A percentile compares a stretch with the other conserved stretches of the same genome.
Evolutionary conservation across 768 basidiomycete genomes (phyloP).

Genomic region (Dacryopinax spathularia): DNA sequence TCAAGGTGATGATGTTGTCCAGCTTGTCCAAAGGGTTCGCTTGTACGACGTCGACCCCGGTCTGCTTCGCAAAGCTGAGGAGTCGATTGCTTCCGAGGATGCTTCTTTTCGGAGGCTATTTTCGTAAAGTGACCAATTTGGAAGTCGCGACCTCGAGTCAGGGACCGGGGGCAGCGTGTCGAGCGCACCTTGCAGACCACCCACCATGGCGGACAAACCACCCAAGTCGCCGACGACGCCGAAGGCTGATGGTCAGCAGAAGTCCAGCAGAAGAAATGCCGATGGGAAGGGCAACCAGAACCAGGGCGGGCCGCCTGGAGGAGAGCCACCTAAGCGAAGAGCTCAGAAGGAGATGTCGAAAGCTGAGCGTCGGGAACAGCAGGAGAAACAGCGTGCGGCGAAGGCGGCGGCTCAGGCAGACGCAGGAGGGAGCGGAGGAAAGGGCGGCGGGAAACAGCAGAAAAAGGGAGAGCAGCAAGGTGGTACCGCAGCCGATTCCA

Average conservation of each 20-base stretch:
- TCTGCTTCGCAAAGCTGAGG: neutral
- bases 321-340: slow-evolving; percentile 19
- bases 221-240: neutral
- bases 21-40: neutral
- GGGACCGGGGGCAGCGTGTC: neutral
- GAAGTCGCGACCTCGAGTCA: neutral
- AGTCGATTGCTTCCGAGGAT: neutral
- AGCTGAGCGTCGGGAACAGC: slow-evolving; percentile 62
- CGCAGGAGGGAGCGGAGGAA: neutral
- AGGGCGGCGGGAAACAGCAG: slow-evolving; percentile 1
- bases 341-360: slow-evolving; percentile 66
- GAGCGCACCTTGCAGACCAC: neutral
- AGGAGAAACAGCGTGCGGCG: slow-evolving; percentile 68
- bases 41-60: neutral
- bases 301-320: neutral
- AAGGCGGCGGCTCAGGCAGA: slow-evolving; percentile 40
- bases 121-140: neutral
- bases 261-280: neutral
- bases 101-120: slow-evolving; percentile 3
- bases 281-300: neutral
- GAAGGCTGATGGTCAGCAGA: neutral
- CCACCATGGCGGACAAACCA: neutral
- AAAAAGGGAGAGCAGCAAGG: slow-evolving; percentile 9
- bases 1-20: neutral
- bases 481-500: neutral